Evolutionary conservation across 1,284 basidiomycete species (phyloP), one percentile per base, ranked within the genome.

Genomic region (Hymenochaete sp.): DNA sequence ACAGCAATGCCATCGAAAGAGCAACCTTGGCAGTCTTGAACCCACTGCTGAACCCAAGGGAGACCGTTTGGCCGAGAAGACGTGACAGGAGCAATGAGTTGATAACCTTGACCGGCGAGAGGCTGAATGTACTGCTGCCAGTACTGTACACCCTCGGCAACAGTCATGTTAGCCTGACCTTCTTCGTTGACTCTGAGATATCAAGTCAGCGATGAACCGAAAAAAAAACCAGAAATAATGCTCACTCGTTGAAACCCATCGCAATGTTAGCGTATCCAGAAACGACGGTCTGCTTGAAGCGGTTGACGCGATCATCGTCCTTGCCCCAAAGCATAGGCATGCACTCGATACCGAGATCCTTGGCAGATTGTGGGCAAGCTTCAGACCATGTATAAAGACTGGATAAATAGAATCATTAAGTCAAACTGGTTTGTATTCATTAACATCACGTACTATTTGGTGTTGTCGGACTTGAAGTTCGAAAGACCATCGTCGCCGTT

Each of bases 221-320:
- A 42, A 24, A 37, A 19, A 28, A 29, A 14, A 45, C 26, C 27
- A 31, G 36, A 22, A 16, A 27, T 35, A 42, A 44, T n/a, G 66
- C 77, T 25, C 55, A 82, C 82, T 86, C 84, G 62, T 89, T 91
- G 62, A 75, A 68, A 50, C 78, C 82, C 31, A 87, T 58, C 42
- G 73, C 72, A 48, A 64, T 61, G 35, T 70, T 65, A 46, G 77
- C 72, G 43, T 77, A 68, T 47, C 73, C 70, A 42, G 66, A 57
- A 16, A 64, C 61, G 36, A 75, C 75, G 53, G 65, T 59, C 1
- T 55, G 52, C 51, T 64, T 49, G 57, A 77, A 79, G 1, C 68
- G 60, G 9, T 37, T 38, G 32, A 68, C 58, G 52, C 77, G 67
- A 42, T 71, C 67, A 2, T 19, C n/a, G 19, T 32, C 39, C n/a